Base-by-base conservation (phyloP, 2,329 filamentous ascomycete genomes). In the Beauveria sp. region DNA sequence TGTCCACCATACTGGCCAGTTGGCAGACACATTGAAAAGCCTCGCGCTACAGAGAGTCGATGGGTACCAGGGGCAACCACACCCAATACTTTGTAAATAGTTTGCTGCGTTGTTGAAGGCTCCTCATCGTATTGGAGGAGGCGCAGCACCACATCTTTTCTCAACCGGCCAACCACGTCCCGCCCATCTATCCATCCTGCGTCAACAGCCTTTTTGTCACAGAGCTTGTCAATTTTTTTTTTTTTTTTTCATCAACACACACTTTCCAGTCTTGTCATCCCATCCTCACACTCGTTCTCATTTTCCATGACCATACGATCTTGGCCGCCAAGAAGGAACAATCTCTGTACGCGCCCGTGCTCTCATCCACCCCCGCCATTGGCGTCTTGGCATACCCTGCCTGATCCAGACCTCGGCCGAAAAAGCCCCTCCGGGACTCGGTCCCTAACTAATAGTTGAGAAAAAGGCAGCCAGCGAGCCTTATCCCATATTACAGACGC, bases 351-450 rank as follows among this genome's bases (percentile, higher is more conserved):
- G 26, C 26, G 24, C 26, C 4, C 18, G 2, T 1, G 26, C 49
- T 28, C 24, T n/a, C 14, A 18, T 28, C 24, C 46, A 50, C 42
- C 50, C 40, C 54, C 43, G 54, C 24, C 40, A 16, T 56, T 45
- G 40, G 52, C 53, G 54, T 31, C 54, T 57, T 57, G 43, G 54
- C 54, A 38, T 48, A 28, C 54, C 42, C 34, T 26, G 54, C 50
- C 50, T 40, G 40, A 38, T 57, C n/a, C 18, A 34, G 53, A 8
- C 42, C 26, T 45, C 26, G 40, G 53, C 53, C 54, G 42, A 57
- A 28, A n/a, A 46, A 5, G 10, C 24, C 20, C 40, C 51, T 40
- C 31, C n/a, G 18, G 12, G 34, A 38, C 34, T 38, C 34, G 12
- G 12, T 38, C 5, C 34, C 34, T 38, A 5, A 5, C 14, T 28